Evolutionary conservation across 2,329 filamentous ascomycete species (phyloP).

Genomic region (Colletotrichum sp.): DNA sequence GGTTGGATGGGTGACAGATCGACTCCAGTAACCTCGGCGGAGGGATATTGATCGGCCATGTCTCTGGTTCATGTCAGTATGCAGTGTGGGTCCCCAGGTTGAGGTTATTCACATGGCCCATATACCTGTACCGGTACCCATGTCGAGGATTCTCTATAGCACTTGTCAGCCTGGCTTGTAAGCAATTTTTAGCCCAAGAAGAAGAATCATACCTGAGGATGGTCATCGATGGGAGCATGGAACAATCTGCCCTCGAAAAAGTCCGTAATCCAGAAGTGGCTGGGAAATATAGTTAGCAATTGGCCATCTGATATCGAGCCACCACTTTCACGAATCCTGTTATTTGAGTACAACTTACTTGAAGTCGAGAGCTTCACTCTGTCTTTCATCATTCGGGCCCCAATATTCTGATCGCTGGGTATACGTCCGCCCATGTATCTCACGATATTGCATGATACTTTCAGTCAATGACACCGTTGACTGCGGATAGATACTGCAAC

Average conservation of each 20-base stretch:
- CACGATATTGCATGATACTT: background rate
- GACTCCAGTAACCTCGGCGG: conserved; percentile 51
- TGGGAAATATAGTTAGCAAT: background rate
- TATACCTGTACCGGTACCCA: conserved; percentile 48
- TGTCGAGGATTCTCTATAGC: conserved; percentile 42
- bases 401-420: background rate
- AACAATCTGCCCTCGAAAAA: conserved; percentile 38
- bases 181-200: background rate
- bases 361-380: background rate
- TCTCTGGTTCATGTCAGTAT: conserved; percentile 45
- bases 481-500: background rate
- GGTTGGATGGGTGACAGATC: conserved; percentile 59
- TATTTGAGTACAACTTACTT: background rate
- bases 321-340: background rate
- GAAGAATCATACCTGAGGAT: conserved; percentile 18
- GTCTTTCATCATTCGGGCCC: background rate
- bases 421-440: background rate
- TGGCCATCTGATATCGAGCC: rapidly evolving
- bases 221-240: conserved; percentile 37
- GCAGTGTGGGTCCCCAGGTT: background rate
- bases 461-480: background rate
- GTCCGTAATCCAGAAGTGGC: conserved; percentile 19
- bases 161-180: no score
- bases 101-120: conserved; percentile 43
- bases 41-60: conserved; percentile 46